Evolutionary conservation across 2,329 filamentous ascomycete genomes (phyloP).

Genomic region (Calonectria hongkongensis): DNA sequence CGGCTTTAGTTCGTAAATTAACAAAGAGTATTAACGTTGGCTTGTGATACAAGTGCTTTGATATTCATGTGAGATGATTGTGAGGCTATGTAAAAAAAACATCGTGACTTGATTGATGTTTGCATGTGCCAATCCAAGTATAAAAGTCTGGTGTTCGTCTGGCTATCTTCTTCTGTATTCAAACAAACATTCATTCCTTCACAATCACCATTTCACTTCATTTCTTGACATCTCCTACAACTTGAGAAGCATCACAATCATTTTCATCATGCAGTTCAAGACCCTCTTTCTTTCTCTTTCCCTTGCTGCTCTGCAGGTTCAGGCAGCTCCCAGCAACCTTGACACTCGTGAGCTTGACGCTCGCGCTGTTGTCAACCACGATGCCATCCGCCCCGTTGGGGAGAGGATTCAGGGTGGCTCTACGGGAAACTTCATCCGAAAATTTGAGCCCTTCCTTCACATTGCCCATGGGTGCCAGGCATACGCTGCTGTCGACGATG

Average conservation of each 20-base stretch:
- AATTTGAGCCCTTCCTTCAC: conserved; percentile 57
- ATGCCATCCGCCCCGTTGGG: background rate
- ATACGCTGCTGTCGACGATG: conserved; percentile 75
- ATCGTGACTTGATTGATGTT: background rate
- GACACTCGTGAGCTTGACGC: background rate
- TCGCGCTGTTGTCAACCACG: background rate
- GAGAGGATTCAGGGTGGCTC: conserved; percentile 53
- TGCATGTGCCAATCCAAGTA: background rate
- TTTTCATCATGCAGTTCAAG: background rate
- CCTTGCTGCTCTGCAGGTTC: background rate
- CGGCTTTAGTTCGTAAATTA: background rate
- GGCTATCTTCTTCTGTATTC: background rate
- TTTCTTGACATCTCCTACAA: background rate
- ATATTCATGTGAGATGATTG: background rate
- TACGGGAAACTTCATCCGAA: conserved; percentile 52
- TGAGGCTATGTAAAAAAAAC: too few relatives aligned
- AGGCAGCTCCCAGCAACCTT: background rate
- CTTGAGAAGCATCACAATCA: background rate
- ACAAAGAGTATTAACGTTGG: background rate
- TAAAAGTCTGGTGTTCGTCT: background rate
- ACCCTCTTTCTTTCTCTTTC: background rate
- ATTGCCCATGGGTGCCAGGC: conserved; percentile 78
- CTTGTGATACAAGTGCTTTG: background rate
- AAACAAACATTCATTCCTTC: background rate
- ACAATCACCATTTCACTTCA: background rate